Percentiles rank a stretch among this genome's conserved stretches.
These are phyloP conservation scores for Fusarium illudens DNA, from an alignment of 2,329 filamentous ascomycete species.

Conservation along the genomic window DNA sequence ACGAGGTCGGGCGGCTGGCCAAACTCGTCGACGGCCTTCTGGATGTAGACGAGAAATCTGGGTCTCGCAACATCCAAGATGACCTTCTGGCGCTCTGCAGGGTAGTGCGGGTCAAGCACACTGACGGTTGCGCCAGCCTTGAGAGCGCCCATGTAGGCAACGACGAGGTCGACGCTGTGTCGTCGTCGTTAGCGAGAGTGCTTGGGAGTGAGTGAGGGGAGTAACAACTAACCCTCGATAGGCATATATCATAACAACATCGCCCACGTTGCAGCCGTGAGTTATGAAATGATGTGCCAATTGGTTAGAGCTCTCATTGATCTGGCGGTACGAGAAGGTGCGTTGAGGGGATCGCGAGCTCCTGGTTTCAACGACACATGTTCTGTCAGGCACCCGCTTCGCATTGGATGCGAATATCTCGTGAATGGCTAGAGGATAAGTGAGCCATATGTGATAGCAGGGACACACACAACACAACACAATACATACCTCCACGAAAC, in stretches of 20 bases:
- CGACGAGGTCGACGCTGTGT: constrained; percentile 64
- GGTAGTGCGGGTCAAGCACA: constrained; percentile 40
- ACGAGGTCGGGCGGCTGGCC: constrained; percentile 25
- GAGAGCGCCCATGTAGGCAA: constrained; percentile 78
- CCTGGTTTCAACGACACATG: constrained; percentile 61
- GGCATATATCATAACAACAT: constrained; percentile 94
- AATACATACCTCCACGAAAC: not conserved
- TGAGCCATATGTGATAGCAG: not conserved
- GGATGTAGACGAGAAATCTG: constrained; percentile 74
- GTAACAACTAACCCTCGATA: constrained; percentile 60
- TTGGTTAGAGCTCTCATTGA: constrained; percentile 83
- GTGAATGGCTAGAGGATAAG: not conserved
- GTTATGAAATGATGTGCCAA: constrained; percentile 72
- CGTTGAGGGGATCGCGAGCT: constrained; percentile 62
- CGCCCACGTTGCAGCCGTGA: constrained; percentile 80
- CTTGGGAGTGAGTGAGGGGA: not conserved
- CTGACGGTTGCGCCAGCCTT: constrained; percentile 47
- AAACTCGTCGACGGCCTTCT: constrained; percentile 73
- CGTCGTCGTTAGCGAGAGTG: not conserved
- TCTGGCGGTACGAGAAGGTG: constrained; percentile 84
- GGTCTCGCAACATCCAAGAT: constrained; percentile 82
- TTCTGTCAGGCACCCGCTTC: constrained; percentile 68
- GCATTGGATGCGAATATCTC: constrained; percentile 63
- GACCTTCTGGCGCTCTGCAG: constrained; percentile 50
- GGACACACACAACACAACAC: not conserved